A percentile compares a stretch with the other conserved stretches of the same genome.
phyloP scores from a whole-genome alignment of 139 green algal genomes.

The Tetraselmis striata region DNA sequence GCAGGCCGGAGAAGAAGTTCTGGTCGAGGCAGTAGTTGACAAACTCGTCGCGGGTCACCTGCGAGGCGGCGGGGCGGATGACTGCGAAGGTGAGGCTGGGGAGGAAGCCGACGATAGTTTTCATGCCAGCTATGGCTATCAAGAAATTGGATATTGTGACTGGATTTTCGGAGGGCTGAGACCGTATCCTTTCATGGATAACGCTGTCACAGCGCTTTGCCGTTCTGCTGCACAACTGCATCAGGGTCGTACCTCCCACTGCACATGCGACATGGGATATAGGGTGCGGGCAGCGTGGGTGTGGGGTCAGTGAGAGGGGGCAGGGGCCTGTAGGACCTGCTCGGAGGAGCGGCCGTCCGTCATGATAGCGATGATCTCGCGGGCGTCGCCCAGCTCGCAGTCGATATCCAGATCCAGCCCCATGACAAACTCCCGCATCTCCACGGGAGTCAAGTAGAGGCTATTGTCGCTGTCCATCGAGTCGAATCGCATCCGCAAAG shows the following conservation, averaged over 20 bases:
- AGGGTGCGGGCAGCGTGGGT: too few species aligned
- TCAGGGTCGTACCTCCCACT: not conserved
- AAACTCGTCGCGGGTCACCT: not conserved
- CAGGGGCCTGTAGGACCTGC: too few species aligned
- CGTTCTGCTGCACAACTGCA: not conserved
- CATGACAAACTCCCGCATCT: not conserved
- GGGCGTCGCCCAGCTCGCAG: not conserved
- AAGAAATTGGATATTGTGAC: too few species aligned
- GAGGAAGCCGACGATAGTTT: too few species aligned
- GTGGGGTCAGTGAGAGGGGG: too few species aligned
- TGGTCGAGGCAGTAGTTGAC: not conserved
- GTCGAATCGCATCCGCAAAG: too few species aligned
- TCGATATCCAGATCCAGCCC: not conserved
- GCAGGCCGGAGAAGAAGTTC: not conserved
- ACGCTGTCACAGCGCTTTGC: not conserved
- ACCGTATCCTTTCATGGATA: too few species aligned
- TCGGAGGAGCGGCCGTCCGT: not conserved
- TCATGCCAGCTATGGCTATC: too few species aligned
- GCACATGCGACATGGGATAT: too few species aligned
- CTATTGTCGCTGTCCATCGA: not conserved
- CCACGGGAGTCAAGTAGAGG: not conserved
- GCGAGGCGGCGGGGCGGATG: not conserved
- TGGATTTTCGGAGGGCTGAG: too few species aligned
- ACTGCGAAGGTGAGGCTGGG: too few species aligned
- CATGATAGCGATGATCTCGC: not conserved